phyloP scores from a whole-genome alignment of 176 grass and related monocot species.

The barley (Hordeum vulgare) region MorexV3_pseudomolecules_assembly NC_058520.1:617762050-617762549 shows the following conservation, averaged over 20 bases:
- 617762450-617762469: not conserved
- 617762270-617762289: not conserved
- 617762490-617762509: not conserved
- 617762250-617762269: not conserved
- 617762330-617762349: not conserved
- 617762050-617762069: constrained; percentile 6
- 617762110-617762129: not conserved
- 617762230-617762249: not conserved
- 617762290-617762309: constrained; percentile 22
- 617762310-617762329: not conserved
- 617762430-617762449: not conserved
- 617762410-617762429: not conserved
- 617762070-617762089: not conserved
- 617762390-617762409: constrained; percentile 2
- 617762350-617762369: not conserved
- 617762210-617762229: not conserved
- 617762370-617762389: not conserved
- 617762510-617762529: not conserved
- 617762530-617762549: not conserved
- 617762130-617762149: not conserved
- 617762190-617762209: not conserved
- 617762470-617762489: not conserved
- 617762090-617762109: not conserved
- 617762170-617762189: not conserved
- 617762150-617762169: not conserved